Percentiles rank a stretch among this genome's conserved stretches.
These are phyloP conservation scores for Zygnema circumcarinatum DNA, from an alignment of 139 green algal genomes.

Conservation along the genomic window DNA sequence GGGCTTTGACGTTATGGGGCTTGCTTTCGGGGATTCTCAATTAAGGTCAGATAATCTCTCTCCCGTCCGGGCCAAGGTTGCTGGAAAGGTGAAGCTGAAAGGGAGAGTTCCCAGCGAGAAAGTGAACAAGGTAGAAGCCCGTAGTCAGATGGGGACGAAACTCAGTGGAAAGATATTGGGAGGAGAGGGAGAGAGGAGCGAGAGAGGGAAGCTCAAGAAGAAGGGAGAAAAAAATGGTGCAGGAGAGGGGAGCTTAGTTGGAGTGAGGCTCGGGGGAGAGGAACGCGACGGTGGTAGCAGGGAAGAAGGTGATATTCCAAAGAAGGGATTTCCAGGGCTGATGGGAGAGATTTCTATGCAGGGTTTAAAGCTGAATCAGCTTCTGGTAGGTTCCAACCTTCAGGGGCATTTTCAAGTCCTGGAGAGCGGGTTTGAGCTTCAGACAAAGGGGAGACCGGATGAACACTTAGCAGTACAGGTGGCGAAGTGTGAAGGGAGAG, in stretches of 20 bases:
- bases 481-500: conserved; percentile 1
- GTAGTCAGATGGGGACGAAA: too few species aligned
- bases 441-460: conserved; percentile 24
- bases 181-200: background rate
- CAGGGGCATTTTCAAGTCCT: conserved; percentile 1
- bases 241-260: background rate
- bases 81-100: conserved; percentile 43
- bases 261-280: background rate
- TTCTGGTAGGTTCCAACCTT: conserved; percentile 36
- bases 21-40: conserved; percentile 60
- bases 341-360: conserved; percentile 21
- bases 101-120: background rate
- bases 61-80: conserved; percentile 26
- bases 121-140: background rate
- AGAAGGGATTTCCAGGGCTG: conserved; percentile 4
- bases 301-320: background rate
- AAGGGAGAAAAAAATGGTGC: background rate
- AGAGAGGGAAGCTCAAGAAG: background rate
- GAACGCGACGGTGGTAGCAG: background rate
- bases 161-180: background rate
- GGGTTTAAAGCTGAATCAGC: conserved; percentile 45
- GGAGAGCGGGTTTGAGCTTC: background rate
- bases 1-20: conserved; percentile 74
- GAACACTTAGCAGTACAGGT: conserved; percentile 24
- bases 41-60: background rate